Percentiles rank a stretch among this genome's conserved stretches.
Evolutionary conservation across 2,329 filamentous ascomycete species (phyloP).

Genomic region (Colletotrichum sp.): DNA sequence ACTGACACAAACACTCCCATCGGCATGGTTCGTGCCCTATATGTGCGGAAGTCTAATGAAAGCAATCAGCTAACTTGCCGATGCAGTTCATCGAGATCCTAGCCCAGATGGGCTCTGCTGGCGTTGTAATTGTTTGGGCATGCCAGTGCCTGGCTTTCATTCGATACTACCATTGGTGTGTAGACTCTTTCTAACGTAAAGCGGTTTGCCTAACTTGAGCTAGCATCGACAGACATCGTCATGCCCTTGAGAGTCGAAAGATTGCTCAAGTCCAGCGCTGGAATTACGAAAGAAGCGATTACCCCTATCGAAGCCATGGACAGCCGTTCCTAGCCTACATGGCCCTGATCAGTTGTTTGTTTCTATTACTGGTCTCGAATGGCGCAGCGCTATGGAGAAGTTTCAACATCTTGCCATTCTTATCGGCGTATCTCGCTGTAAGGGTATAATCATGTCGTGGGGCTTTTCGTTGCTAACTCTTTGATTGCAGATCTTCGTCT

Average conservation of each 20-base stretch:
- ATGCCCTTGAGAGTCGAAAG: conserved; percentile 23
- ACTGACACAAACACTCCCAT: neutral
- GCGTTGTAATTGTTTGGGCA: conserved; percentile 41
- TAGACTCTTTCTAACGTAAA: rapidly evolving
- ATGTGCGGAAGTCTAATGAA: neutral
- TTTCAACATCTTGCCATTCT: neutral
- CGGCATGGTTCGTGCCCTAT: neutral
- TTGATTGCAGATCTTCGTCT: neutral
- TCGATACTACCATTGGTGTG: conserved; percentile 37
- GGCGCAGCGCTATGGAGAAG: neutral
- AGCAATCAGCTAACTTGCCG: neutral
- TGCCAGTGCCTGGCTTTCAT: conserved; percentile 45
- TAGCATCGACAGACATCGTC: conserved; percentile 27
- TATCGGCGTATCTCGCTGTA: neutral
- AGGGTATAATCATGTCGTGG: neutral
- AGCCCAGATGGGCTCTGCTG: conserved; percentile 38
- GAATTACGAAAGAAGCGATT: conserved; percentile 29
- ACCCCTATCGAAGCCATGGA: conserved; percentile 41
- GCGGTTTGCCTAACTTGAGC: neutral
- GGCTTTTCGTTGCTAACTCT: too few relatives aligned
- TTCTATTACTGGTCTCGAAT: neutral
- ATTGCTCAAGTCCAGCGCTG: conserved; percentile 30
- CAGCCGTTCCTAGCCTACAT: conserved; percentile 40
- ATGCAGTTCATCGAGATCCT: conserved; percentile 42
- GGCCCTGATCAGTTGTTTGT: conserved; percentile 24